Base-by-base conservation (phyloP, 768 basidiomycete species). In the Suillus sp. region DNA sequence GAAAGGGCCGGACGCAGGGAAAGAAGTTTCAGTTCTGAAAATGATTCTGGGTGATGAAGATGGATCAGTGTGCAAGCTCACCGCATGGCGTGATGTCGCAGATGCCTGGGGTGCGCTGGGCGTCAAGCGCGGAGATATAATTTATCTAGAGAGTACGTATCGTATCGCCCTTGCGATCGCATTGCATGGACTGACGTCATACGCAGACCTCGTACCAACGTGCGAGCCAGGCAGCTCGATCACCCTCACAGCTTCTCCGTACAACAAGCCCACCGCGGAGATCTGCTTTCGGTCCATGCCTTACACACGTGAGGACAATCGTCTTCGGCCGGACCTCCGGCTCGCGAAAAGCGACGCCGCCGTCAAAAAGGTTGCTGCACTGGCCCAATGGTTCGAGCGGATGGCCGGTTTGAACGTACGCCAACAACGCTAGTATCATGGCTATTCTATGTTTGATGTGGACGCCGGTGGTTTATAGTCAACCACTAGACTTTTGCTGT, bases 231-330 rank as follows among this genome's bases (percentile, higher is more conserved):
- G 73, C 11, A 73, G 79, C 1, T 79, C 85, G 1, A 74, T 84
- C 55, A 78, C 79, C 2, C 75, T 93, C 32, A 85, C 86, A 0
- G 92, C 91, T 0, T 93, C 92, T 1, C 86, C 88, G 14, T 82
- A 85, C 67, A 81, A 87, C 30, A 84, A 82, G 54, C 88, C 91
- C 1, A 77, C 72, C 58, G 71, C 86, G 54, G 81, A 87, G 66
- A 87, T 93, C 18, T 94, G 92, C 71, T 94, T 89, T 75, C 86
- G 92, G 22, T 88, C 90, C 8, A 84, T 93, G 84, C 89, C 91
- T 2, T 81, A 83, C 66, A 78, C 81, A 1, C 79, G 79, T 34
- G 82, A 84, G 64, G 91, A 93, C 71, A 76, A 77, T 20, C 79
- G 78, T 6, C 75, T 90, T 6, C 82, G 90, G 7, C 91, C 92